These are phyloP conservation scores for Phyllosticta citriasiana DNA, from an alignment of 2,329 filamentous ascomycete genomes.

Conservation along the genomic window DNA sequence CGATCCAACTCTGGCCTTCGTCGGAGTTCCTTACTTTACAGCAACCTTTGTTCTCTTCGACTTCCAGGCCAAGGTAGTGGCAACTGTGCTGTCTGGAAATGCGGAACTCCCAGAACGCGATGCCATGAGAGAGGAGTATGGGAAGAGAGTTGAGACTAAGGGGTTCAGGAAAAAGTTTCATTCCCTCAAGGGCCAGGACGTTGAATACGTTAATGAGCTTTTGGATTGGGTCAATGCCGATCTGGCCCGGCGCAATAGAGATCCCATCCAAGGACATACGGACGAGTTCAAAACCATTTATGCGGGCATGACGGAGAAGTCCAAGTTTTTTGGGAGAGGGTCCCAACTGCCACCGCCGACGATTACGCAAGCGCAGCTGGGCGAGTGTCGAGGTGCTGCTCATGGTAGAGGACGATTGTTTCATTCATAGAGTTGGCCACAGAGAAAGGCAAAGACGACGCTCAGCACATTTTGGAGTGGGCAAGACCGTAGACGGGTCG, in stretches of 20 bases:
- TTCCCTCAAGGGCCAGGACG: slow-evolving; percentile 31
- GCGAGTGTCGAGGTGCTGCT: background rate
- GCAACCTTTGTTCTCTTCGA: slow-evolving; percentile 62
- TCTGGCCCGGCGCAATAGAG: slow-evolving; percentile 13
- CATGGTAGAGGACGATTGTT: background rate
- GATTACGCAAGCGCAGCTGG: background rate
- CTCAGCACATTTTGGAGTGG: background rate
- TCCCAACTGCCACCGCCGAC: background rate
- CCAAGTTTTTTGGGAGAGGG: slow-evolving; percentile 21
- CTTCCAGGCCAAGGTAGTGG: slow-evolving; percentile 55
- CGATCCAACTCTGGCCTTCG: slow-evolving; percentile 53
- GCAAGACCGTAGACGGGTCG: background rate
- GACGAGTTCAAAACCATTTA: slow-evolving; percentile 27
- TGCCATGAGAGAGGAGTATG: slow-evolving; percentile 35
- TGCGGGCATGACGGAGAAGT: slow-evolving; percentile 21
- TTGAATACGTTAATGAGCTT: slow-evolving; percentile 31
- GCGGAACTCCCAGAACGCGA: slow-evolving; percentile 37
- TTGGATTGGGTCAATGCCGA: slow-evolving; percentile 30
- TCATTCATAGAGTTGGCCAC: background rate
- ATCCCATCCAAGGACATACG: slow-evolving; percentile 25
- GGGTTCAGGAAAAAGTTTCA: slow-evolving; percentile 37
- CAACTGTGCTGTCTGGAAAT: slow-evolving; percentile 46
- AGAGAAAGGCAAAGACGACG: background rate
- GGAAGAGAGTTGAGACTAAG: slow-evolving; percentile 24
- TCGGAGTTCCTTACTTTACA: slow-evolving; percentile 56